These are phyloP conservation scores for Candida peoriensis DNA, from an alignment of 805 yeast genomes.

Conservation along the genomic window DNA sequence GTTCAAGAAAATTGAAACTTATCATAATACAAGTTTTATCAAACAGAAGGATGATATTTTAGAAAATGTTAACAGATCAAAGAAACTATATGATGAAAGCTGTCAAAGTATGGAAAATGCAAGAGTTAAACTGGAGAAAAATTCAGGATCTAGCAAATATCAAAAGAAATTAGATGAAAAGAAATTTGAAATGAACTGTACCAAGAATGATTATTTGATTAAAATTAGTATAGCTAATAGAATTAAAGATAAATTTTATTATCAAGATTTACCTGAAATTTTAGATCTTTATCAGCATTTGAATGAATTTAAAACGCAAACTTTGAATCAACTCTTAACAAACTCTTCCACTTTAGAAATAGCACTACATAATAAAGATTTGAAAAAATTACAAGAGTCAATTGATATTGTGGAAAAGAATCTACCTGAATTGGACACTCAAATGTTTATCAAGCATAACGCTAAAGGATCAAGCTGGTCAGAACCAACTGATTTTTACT, in stretches of 20 bases:
- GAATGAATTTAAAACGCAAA: slow-evolving; percentile 70
- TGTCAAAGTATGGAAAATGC: slow-evolving; percentile 79
- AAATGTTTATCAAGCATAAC: slow-evolving; percentile 93
- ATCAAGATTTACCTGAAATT: slow-evolving; percentile 89
- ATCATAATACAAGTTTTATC: slow-evolving; percentile 50
- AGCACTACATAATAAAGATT: slow-evolving; percentile 39
- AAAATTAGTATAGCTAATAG: slow-evolving; percentile 83
- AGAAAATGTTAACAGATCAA: slow-evolving; percentile 33
- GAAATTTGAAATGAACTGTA: slow-evolving; percentile 76
- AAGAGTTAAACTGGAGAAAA: slow-evolving; percentile 66
- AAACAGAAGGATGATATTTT: slow-evolving; percentile 32
- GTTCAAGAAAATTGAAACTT: slow-evolving; percentile 48
- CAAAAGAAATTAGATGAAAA: slow-evolving; percentile 49
- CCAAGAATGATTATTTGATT: slow-evolving; percentile 81
- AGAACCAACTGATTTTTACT: slow-evolving; percentile 82
- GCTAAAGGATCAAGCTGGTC: slow-evolving; percentile 50
- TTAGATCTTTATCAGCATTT: slow-evolving; percentile 81
- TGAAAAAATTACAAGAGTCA: slow-evolving; percentile 41
- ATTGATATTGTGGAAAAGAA: slow-evolving; percentile 62
- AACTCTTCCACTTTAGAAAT: slow-evolving; percentile 58
- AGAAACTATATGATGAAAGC: slow-evolving; percentile 71
- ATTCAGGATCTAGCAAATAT: slow-evolving; percentile 44
- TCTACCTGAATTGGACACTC: slow-evolving; percentile 67
- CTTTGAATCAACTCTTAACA: slow-evolving; percentile 65
- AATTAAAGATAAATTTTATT: slow-evolving; percentile 85